A percentile compares a stretch with the other conserved stretches of the same genome.
Conservation (phyloP, 1,284 basidiomycete species). For the Puccinia triticina region DNA sequence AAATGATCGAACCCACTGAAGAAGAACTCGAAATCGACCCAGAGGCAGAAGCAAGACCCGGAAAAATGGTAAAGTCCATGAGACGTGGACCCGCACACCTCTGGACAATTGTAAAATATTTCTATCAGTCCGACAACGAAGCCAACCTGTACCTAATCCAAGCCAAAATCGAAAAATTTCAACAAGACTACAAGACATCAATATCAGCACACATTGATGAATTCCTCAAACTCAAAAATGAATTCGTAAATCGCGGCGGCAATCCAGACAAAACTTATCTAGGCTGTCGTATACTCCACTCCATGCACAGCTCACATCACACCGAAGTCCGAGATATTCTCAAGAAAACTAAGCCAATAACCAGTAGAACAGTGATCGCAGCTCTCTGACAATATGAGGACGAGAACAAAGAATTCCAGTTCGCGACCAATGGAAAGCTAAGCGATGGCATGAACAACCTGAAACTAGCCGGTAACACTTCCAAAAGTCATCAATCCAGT, state of each 20-base stretch:
- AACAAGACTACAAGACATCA: background rate
- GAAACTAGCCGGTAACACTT: background rate
- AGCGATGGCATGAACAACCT: background rate
- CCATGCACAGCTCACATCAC: background rate
- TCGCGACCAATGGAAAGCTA: background rate
- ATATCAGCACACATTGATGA: background rate
- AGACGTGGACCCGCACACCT: too few relatives aligned
- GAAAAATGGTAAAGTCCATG: too few relatives aligned
- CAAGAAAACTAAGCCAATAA: background rate
- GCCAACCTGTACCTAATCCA: background rate
- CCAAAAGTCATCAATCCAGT: background rate
- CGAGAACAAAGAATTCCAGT: too few relatives aligned
- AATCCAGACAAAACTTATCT: background rate
- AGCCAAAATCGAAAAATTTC: background rate
- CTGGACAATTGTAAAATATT: too few relatives aligned
- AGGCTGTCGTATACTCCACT: background rate
- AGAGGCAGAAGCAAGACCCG: too few relatives aligned
- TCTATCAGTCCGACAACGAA: too few relatives aligned
- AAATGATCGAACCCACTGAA: too few relatives aligned
- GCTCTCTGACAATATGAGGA: background rate
- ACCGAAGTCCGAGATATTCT: background rate
- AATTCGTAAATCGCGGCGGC: background rate
- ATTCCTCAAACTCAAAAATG: background rate
- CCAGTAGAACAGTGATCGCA: background rate
- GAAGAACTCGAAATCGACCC: too few relatives aligned